Conservation (phyloP, 73 alveolate genomes). For the Paramecium pentaurelia region DNA sequence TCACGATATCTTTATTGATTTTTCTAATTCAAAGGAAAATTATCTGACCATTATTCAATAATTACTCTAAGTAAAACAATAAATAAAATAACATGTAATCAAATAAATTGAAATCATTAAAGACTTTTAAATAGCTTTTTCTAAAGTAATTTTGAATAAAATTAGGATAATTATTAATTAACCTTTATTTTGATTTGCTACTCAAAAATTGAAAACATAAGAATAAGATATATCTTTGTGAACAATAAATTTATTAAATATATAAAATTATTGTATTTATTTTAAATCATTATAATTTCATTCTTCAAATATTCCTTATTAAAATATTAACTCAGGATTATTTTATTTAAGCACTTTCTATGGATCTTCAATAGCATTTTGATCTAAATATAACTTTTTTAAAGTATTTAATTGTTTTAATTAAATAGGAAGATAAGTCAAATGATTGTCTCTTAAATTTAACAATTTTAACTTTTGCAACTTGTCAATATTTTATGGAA, state of each 20-base stretch:
- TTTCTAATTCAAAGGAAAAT: too few species aligned
- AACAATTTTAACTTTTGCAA: not conserved
- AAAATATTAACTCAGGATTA: not conserved
- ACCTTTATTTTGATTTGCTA: not conserved
- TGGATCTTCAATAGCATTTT: slow-evolving; percentile 3
- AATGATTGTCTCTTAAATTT: not conserved
- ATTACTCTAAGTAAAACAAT: too few species aligned
- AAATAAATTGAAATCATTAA: too few species aligned
- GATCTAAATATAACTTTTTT: slow-evolving; percentile 4
- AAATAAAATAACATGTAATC: too few species aligned
- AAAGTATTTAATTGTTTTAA: not conserved
- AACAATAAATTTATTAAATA: too few species aligned
- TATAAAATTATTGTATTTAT: not conserved
- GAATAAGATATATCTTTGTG: not conserved
- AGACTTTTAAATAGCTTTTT: too few species aligned
- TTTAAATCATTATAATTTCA: not conserved
- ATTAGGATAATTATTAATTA: too few species aligned
- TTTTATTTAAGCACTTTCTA: not conserved
- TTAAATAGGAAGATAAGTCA: not conserved
- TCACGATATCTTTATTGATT: too few species aligned
- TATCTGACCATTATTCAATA: too few species aligned
- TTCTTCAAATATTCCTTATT: slow-evolving; percentile 2
- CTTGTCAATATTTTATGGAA: not conserved
- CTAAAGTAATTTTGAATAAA: too few species aligned
- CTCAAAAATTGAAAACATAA: not conserved